These are phyloP conservation scores for Boletus tylopilopsis DNA, from an alignment of 768 basidiomycete species.

Conservation along the genomic window DNA sequence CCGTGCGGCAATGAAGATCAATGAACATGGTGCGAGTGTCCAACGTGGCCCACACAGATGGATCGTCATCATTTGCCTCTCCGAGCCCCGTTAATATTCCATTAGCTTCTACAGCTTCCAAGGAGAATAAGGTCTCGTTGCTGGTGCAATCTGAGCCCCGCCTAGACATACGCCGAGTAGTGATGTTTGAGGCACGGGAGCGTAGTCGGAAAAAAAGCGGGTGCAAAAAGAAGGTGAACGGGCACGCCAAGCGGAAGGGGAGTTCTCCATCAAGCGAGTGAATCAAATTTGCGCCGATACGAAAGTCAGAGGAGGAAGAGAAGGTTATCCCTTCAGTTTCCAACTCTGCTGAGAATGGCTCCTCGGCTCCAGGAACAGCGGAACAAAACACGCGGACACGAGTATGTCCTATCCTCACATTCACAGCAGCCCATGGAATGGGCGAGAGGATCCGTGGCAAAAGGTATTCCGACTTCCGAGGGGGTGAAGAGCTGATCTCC, in stretches of 20 bases:
- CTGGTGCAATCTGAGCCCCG: conserved; percentile 37
- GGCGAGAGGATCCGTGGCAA: conserved; percentile 32
- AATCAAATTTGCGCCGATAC: conserved; percentile 19
- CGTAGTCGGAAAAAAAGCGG: conserved; percentile 55
- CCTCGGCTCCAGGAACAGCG: conserved; percentile 35
- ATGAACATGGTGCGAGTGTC: conserved; percentile 41
- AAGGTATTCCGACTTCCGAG: conserved; percentile 7
- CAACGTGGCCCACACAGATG: conserved; percentile 36
- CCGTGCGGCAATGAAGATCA: conserved; percentile 48
- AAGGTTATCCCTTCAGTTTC: conserved; percentile 51
- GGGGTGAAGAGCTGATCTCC: conserved; percentile 14
- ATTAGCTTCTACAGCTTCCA: conserved; percentile 52
- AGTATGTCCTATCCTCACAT: conserved; percentile 47
- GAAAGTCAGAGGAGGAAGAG: conserved; percentile 42
- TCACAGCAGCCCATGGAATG: conserved; percentile 49
- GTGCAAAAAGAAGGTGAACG: conserved; percentile 40
- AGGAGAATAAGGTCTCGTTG: conserved; percentile 50
- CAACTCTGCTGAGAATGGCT: conserved; percentile 52
- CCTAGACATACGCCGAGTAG: conserved; percentile 27
- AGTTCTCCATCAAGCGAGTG: conserved; percentile 34
- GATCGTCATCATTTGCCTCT: conserved; percentile 45
- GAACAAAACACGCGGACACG: conserved; percentile 48
- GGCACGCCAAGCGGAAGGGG: conserved; percentile 43
- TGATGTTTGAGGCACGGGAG: conserved; percentile 27
- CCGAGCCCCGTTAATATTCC: conserved; percentile 47